Evolutionary conservation across 192 early-diverging fungal species (phyloP).

Genomic region (Phycomyces nitens): DNA sequence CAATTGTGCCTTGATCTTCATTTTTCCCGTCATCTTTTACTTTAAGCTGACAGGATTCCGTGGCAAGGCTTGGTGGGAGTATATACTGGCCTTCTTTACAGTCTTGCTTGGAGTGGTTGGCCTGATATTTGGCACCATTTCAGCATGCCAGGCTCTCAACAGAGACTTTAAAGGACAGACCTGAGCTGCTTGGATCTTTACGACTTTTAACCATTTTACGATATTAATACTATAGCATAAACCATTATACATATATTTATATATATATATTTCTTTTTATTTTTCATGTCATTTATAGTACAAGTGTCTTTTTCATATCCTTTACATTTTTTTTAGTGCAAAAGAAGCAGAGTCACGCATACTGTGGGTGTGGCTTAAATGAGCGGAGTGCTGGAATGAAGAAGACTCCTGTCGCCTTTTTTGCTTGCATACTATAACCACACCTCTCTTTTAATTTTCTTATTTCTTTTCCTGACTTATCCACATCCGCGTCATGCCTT

Average conservation of each 20-base stretch:
- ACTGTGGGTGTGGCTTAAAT: too few species aligned
- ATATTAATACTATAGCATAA: too few species aligned
- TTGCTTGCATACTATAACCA: too few species aligned
- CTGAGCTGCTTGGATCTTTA: too few species aligned
- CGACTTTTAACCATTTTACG: too few species aligned
- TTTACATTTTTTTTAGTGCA: too few species aligned
- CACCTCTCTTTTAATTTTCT: not conserved
- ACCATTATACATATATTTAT: too few species aligned
- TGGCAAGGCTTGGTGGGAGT: constrained; percentile 19
- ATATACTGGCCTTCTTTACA: constrained; percentile 8
- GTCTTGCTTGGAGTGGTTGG: constrained; percentile 28
- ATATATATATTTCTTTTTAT: too few species aligned
- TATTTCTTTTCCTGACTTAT: constrained; percentile 1
- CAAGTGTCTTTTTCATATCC: too few species aligned
- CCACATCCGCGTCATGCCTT: not conserved
- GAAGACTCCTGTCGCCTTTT: too few species aligned
- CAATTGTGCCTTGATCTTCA: constrained; percentile 64
- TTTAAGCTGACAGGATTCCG: constrained; percentile 61
- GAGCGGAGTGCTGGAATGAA: constrained; percentile 2
- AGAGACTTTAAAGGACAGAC: constrained; percentile 8
- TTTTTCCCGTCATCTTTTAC: constrained; percentile 72
- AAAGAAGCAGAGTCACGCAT: too few species aligned
- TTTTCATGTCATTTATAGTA: too few species aligned
- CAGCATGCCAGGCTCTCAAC: constrained; percentile 18
- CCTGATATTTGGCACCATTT: constrained; percentile 29